Evolutionary conservation across 352 stramenopile species (phyloP).

Genomic region (Phytophthora sp.): DNA sequence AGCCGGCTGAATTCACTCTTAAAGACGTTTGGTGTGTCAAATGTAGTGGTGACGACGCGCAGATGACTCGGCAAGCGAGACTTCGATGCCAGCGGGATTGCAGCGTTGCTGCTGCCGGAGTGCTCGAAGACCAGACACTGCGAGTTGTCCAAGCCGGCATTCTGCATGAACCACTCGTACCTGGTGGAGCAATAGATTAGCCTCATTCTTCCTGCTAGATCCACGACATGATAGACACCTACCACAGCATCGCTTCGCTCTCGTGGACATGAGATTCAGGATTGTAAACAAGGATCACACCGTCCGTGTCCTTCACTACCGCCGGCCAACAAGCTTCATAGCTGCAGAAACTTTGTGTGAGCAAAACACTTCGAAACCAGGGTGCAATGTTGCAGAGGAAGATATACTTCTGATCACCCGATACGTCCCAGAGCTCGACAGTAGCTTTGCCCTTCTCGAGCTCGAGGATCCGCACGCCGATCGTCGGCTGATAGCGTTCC

Average conservation of each 20-base stretch:
- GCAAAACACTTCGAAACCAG: no score
- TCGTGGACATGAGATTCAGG: conserved; percentile 89
- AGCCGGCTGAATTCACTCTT: conserved; percentile 77
- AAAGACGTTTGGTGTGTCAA: conserved; percentile 71
- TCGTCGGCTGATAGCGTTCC: conserved; percentile 73
- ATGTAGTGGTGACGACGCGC: conserved; percentile 54
- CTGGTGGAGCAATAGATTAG: conserved; percentile 17
- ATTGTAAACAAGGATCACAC: conserved; percentile 91
- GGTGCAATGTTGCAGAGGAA: neutral
- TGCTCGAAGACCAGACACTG: conserved; percentile 88
- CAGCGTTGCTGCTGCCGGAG: conserved; percentile 39
- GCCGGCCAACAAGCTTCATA: conserved; percentile 92
- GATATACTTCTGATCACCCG: conserved; percentile 74
- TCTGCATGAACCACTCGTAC: conserved; percentile 92
- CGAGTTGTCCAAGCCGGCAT: conserved; percentile 55
- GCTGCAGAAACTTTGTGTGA: conserved; percentile 25
- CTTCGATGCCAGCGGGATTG: conserved; percentile 36
- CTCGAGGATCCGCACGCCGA: conserved; percentile 30
- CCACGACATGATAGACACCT: no score
- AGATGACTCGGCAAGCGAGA: conserved; percentile 51
- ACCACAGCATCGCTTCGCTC: conserved; percentile 90
- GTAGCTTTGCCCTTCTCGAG: neutral
- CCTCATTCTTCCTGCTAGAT: no score
- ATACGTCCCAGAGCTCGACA: conserved; percentile 69
- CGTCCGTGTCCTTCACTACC: conserved; percentile 87